Conservation (phyloP, 2,329 filamentous ascomycete genomes). For the Verticillium alfalfae region DNA sequence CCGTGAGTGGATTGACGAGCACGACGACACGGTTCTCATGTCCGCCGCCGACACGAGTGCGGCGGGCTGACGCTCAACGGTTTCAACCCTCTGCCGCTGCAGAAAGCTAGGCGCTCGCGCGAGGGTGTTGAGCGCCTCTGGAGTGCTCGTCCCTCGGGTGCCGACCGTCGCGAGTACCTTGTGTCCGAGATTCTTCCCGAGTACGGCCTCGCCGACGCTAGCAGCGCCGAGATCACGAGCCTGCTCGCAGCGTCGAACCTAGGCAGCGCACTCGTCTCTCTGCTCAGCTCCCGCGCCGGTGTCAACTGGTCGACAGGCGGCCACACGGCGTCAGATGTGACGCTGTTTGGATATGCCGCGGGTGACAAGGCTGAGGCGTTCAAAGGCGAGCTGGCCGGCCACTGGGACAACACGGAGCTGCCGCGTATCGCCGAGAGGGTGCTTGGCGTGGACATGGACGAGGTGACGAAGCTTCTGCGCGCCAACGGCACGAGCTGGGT, state of each 20-base stretch:
- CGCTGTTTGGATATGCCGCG: conserved; percentile 25
- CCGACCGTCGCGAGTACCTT: conserved; percentile 21
- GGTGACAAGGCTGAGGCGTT: conserved; percentile 8
- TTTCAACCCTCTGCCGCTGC: conserved; percentile 25
- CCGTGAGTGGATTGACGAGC: conserved; percentile 30
- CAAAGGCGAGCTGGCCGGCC: conserved; percentile 13
- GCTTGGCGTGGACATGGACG: conserved; percentile 14
- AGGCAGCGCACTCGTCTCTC: conserved; percentile 17
- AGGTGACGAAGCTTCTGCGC: conserved; percentile 14
- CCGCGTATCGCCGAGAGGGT: conserved; percentile 17
- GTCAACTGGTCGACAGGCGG: conserved; percentile 18
- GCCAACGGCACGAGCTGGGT: conserved; percentile 17
- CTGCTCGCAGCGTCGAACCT: conserved; percentile 20
- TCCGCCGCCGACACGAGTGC: conserved; percentile 33
- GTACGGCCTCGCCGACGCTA: conserved; percentile 23
- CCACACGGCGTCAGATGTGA: conserved; percentile 23
- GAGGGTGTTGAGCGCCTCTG: conserved; percentile 21
- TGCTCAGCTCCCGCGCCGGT: conserved; percentile 15
- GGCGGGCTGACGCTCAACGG: conserved; percentile 31
- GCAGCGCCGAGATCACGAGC: conserved; percentile 19
- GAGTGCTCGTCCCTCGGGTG: conserved; percentile 19
- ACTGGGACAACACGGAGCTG: conserved; percentile 19
- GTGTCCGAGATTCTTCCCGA: conserved; percentile 19
- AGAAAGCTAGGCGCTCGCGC: conserved; percentile 19
- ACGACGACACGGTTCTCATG: conserved; percentile 29